Evolutionary conservation across 805 yeast genomes (phyloP).

Genomic region (Scheffersomyces spartinae): DNA sequence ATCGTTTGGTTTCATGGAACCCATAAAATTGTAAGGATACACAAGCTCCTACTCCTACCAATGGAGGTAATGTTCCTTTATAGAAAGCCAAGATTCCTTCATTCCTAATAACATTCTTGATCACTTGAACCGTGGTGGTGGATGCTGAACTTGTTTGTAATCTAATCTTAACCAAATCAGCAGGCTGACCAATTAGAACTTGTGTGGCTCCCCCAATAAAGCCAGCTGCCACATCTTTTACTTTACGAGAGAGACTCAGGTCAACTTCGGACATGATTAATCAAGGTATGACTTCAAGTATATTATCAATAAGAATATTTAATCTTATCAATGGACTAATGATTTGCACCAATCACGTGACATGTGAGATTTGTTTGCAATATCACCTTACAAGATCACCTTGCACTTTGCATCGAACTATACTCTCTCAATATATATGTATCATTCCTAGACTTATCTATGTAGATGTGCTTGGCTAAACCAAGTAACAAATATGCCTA

Average conservation of each 20-base stretch:
- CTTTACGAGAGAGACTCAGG: constrained; percentile 22
- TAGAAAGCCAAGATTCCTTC: constrained; percentile 33
- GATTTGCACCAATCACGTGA: too few species aligned
- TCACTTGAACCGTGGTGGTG: constrained; percentile 19
- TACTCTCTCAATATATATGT: too few species aligned
- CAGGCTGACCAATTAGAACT: constrained; percentile 36
- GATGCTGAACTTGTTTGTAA: constrained; percentile 24
- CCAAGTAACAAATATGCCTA: too few species aligned
- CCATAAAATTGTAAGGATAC: constrained; percentile 63
- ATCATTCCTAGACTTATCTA: too few species aligned
- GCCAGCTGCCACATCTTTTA: constrained; percentile 32
- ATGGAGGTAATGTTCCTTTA: constrained; percentile 33
- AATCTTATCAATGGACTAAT: too few species aligned
- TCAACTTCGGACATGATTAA: too few species aligned
- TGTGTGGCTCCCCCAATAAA: constrained; percentile 37
- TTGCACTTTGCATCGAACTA: too few species aligned
- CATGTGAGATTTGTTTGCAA: too few species aligned
- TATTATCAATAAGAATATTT: too few species aligned
- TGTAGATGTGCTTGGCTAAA: too few species aligned
- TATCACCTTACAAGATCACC: too few species aligned
- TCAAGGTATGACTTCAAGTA: too few species aligned
- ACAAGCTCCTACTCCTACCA: constrained; percentile 45
- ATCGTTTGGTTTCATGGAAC: constrained; percentile 58
- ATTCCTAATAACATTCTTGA: constrained; percentile 23
- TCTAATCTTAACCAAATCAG: constrained; percentile 31